Base-by-base conservation (phyloP, 495 filamentous ascomycete species). In the Tuber indicum region DNA sequence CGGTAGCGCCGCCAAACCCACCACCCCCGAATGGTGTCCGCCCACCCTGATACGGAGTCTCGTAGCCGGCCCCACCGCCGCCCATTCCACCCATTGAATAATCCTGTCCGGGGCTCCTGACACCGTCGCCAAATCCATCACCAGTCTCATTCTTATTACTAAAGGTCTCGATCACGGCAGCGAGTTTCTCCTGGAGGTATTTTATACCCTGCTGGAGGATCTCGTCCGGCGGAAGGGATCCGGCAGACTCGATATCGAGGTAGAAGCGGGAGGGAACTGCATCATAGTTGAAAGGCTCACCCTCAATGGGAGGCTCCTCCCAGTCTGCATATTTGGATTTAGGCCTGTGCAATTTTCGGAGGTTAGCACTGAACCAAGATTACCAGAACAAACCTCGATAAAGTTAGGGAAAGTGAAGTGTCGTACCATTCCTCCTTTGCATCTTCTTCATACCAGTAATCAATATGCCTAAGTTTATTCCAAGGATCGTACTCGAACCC, bases 401-500 rank as follows among this genome's bases (percentile, higher is more conserved):
- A 36, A 32, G n/a, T 36, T 36, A 17, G 58, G 17, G n/a, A 26
- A 47, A 72, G 43, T n/a, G 44, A 75, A 43, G 70, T 72, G 71
- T 88, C 92, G 79, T 89, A 98, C 96, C 96, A 99, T 88, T 99
- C 96, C 82, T 89, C 88, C 72, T 87, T 87, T 3, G 94, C 84
- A 87, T 97, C 91, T 82, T 91, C 86, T 87, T 99, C 96, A 83
- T 93, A 97, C 96, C 96, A 99, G 83, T 94, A 89, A 82, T 96
- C 92, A 62, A 93, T 86, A 86, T 99, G 96, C 76, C 88, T 87
- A 70, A 99, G 85, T 84, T 94, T 96, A 85, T 99, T 99, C 84
- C 94, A 91, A 76, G 96, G 96, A 83, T 99, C 96, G 85, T 99
- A 99, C 85, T 99, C 96, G 81, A 98, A 99, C 41, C 94, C 96